phyloP scores from a whole-genome alignment of 2,329 filamentous ascomycete genomes.

The Phoma sp. region DNA sequence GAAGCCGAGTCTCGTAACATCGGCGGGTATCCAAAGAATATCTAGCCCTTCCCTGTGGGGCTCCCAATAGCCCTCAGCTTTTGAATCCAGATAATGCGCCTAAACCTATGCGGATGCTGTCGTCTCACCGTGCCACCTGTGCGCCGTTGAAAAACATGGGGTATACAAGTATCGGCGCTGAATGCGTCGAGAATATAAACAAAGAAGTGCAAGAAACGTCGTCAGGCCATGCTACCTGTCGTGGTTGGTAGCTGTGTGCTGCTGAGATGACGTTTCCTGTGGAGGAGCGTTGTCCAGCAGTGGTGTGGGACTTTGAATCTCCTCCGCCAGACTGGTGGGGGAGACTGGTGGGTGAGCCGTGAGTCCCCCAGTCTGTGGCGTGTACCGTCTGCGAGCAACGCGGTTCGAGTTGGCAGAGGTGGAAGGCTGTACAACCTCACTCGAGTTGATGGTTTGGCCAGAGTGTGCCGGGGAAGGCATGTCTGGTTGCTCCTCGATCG shows the following conservation, averaged over 20 bases:
- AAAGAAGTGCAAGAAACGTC: constrained; percentile 23
- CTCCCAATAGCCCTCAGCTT: constrained; percentile 21
- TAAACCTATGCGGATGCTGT: constrained; percentile 36
- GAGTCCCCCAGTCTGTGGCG: constrained; percentile 26
- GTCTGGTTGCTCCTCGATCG: constrained; percentile 25
- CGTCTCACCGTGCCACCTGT: constrained; percentile 24
- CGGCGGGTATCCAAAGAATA: constrained; percentile 40
- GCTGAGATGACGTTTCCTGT: constrained; percentile 1
- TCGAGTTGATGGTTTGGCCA: constrained; percentile 17
- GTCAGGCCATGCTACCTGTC: constrained; percentile 32
- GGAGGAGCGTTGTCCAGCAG: constrained; percentile 10
- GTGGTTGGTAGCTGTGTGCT: constrained; percentile 32
- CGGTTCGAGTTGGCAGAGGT: constrained; percentile 24
- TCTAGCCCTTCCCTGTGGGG: constrained; percentile 9
- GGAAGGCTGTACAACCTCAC: constrained; percentile 17
- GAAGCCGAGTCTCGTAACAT: constrained; percentile 31
- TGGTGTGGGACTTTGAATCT: constrained; percentile 12
- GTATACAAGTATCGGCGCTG: constrained; percentile 34
- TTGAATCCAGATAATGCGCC: constrained; percentile 29
- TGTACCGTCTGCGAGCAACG: constrained; percentile 35
- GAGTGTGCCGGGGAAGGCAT: constrained; percentile 22
- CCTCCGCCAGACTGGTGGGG: constrained; percentile 12
- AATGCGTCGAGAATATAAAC: constrained; percentile 29
- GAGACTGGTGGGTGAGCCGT: constrained; percentile 11
- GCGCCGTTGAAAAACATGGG: constrained; percentile 30